Conservation (phyloP, 2,329 filamentous ascomycete species). For the Fusarium humuli region DNA sequence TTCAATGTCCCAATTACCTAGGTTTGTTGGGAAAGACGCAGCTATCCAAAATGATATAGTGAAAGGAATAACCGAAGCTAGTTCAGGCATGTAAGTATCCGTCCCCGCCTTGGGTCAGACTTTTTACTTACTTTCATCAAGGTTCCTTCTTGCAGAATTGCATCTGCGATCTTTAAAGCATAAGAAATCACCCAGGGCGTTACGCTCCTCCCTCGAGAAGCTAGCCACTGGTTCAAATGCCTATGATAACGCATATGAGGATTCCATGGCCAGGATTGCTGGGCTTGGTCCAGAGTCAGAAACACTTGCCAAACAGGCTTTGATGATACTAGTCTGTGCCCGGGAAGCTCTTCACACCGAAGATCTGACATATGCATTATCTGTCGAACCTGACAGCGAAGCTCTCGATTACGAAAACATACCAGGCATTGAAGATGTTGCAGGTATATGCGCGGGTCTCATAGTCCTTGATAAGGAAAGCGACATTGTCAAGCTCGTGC, state of each 20-base stretch:
- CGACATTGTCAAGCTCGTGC: not conserved
- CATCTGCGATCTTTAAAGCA: not conserved
- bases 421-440: not conserved
- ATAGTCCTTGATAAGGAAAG: not conserved
- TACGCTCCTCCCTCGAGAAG: fast-evolving
- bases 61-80: not conserved
- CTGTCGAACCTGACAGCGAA: not conserved
- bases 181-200: not conserved
- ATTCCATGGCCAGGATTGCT: not conserved
- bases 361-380: not conserved
- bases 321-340: not conserved
- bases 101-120: too few relatives aligned
- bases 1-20: not conserved
- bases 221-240: not conserved
- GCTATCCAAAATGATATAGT: fast-evolving
- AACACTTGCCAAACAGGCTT: not conserved
- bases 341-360: not conserved
- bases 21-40: not conserved
- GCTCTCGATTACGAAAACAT: fast-evolving
- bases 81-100: not conserved
- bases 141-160: not conserved
- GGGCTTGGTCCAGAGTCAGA: fast-evolving
- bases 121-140: too few relatives aligned
- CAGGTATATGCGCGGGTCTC: not conserved
- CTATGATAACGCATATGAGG: not conserved